Percentiles rank a stretch among this genome's conserved stretches.
Conservation (phyloP, 2,329 filamentous ascomycete genomes). For the Calonectria pauciramosa region DNA sequence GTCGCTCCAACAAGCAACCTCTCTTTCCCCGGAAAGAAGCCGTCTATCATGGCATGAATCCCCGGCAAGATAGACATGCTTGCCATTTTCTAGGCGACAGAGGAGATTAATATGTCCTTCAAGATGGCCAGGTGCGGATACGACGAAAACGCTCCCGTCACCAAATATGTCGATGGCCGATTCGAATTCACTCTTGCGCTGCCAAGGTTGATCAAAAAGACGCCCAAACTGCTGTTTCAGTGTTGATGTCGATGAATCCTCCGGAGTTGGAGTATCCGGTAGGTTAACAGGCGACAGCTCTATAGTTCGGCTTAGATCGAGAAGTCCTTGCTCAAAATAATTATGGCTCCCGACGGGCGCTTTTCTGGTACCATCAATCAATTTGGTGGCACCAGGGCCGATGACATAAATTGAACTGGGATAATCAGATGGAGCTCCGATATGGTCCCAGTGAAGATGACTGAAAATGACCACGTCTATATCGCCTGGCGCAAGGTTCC, state of each 20-base stretch:
- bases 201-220: conserved; percentile 1
- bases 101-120: conserved; percentile 29
- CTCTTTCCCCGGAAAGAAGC: conserved; percentile 19
- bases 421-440: conserved; percentile 27
- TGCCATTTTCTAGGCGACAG: conserved; percentile 7
- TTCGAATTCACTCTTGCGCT: conserved; percentile 2
- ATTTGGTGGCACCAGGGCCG: conserved; percentile 13
- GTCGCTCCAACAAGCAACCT: conserved; percentile 24
- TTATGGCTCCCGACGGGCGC: conserved; percentile 15
- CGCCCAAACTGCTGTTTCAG: neutral
- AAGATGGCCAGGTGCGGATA: conserved; percentile 22
- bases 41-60: conserved; percentile 26
- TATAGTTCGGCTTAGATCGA: conserved; percentile 13
- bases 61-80: conserved; percentile 25
- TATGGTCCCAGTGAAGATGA: conserved; percentile 32
- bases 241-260: neutral
- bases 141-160: conserved; percentile 23
- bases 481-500: conserved; percentile 10
- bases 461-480: conserved; percentile 28
- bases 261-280: neutral
- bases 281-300: neutral
- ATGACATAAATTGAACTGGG: conserved; percentile 19
- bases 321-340: conserved; percentile 17
- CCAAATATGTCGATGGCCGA: conserved; percentile 21
- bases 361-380: neutral